phyloP scores from a whole-genome alignment of 352 stramenopile genomes.

The Sclerospora graminicola region DNA sequence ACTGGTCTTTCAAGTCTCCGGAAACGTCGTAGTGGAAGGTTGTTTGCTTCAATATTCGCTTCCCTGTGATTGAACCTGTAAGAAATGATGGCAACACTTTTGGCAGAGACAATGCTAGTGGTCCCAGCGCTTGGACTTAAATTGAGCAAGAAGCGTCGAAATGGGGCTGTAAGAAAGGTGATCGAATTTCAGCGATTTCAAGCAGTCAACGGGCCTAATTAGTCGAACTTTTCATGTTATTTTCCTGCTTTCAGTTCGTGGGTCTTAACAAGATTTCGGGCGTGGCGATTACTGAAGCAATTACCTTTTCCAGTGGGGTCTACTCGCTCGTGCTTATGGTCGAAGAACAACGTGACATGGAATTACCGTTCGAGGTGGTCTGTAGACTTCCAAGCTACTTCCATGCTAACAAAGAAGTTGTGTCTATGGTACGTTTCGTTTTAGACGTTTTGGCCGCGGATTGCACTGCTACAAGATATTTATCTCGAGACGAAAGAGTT shows the following conservation, averaged over 20 bases:
- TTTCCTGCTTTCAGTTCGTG: conserved; percentile 13
- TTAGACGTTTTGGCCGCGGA: conserved; percentile 59
- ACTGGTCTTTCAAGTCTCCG: conserved; percentile 10
- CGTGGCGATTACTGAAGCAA: conserved; percentile 75
- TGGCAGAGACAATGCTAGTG: conserved; percentile 63
- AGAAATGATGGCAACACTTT: not conserved
- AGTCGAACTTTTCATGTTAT: no score
- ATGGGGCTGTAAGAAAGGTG: conserved; percentile 23
- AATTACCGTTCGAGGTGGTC: conserved; percentile 72
- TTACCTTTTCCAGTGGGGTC: conserved; percentile 66
- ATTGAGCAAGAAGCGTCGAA: conserved; percentile 45
- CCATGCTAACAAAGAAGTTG: no score
- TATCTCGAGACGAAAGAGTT: conserved; percentile 41
- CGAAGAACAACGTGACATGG: conserved; percentile 50
- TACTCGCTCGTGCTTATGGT: conserved; percentile 79
- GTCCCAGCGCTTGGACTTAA: conserved; percentile 68
- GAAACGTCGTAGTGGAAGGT: conserved; percentile 24
- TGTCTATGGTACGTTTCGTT: no score
- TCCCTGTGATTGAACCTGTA: not conserved
- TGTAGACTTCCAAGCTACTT: no score
- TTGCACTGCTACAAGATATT: conserved; percentile 61
- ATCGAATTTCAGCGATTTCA: no score
- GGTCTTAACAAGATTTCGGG: conserved; percentile 38
- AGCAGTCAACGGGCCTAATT: no score
- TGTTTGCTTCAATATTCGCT: not conserved